Evolutionary conservation across 768 basidiomycete species (phyloP).

Genomic region (Omphalotus guepiniiformis): DNA sequence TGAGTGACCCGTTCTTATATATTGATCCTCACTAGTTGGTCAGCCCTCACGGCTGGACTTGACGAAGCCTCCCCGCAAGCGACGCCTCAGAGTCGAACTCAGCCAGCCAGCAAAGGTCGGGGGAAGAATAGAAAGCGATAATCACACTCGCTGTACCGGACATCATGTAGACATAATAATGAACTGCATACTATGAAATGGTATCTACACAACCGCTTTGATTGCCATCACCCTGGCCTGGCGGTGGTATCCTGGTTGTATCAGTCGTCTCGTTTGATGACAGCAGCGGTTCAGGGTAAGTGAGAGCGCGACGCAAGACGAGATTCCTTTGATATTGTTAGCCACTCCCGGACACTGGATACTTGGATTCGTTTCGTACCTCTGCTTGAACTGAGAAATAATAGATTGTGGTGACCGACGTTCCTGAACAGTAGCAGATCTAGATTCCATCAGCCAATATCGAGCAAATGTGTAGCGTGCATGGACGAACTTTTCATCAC

Average conservation of each 20-base stretch:
- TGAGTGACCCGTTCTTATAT: neutral
- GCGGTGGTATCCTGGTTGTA: too few relatives aligned
- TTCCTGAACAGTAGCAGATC: slow-evolving; percentile 23
- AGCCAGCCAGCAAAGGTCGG: slow-evolving; percentile 23
- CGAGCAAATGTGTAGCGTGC: neutral
- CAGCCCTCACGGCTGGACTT: slow-evolving; percentile 36
- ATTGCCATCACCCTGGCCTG: too few relatives aligned
- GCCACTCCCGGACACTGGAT: neutral
- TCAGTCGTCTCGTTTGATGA: neutral
- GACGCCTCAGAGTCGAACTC: slow-evolving; percentile 19
- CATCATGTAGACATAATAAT: too few relatives aligned
- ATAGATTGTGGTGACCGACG: slow-evolving; percentile 45
- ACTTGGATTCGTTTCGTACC: slow-evolving; percentile 33
- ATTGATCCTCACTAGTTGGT: slow-evolving; percentile 31
- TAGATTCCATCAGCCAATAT: slow-evolving; percentile 1
- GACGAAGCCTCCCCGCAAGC: slow-evolving; percentile 14
- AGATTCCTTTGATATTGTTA: slow-evolving; percentile 37
- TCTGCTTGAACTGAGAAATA: slow-evolving; percentile 63
- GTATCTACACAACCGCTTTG: too few relatives aligned
- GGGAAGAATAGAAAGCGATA: slow-evolving; percentile 24
- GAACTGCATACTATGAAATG: too few relatives aligned
- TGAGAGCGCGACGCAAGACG: slow-evolving; percentile 51
- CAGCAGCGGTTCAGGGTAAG: slow-evolving; percentile 35
- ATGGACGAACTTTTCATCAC: slow-evolving; percentile 45
- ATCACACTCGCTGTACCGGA: too few relatives aligned